phyloP scores from a whole-genome alignment of 192 early-diverging fungal species.

The Umbelopsis sp. region DNA sequence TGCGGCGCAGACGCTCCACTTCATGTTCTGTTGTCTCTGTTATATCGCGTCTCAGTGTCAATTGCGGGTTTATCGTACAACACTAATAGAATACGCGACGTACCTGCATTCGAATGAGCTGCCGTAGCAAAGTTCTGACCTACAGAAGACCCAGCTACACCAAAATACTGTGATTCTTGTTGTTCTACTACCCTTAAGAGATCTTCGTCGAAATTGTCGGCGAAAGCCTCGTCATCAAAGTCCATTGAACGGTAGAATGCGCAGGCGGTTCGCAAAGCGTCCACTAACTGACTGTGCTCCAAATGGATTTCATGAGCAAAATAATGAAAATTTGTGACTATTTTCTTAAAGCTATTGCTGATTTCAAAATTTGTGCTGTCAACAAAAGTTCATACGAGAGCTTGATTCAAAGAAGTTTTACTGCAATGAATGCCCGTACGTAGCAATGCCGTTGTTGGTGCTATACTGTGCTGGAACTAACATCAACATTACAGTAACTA shows the following conservation, averaged over 20 bases:
- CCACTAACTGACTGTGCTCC: background rate
- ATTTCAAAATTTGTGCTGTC: background rate
- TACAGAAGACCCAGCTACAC: background rate
- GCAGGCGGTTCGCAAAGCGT: too few relatives aligned
- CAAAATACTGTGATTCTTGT: slow-evolving; percentile 14
- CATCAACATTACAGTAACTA: background rate
- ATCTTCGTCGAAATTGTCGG: slow-evolving; percentile 13
- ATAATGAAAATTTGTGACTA: background rate
- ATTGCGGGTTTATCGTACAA: too few relatives aligned
- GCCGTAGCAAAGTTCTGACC: background rate
- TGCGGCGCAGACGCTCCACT: background rate
- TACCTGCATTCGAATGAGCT: background rate
- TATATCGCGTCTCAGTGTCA: too few relatives aligned
- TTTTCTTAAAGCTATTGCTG: background rate
- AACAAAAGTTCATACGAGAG: background rate
- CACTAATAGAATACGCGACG: too few relatives aligned
- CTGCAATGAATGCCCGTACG: slow-evolving; percentile 14
- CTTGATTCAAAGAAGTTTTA: background rate
- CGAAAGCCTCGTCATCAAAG: background rate
- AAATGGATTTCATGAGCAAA: background rate
- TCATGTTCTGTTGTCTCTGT: background rate
- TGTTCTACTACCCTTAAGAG: slow-evolving; percentile 5
- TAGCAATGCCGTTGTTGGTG: background rate
- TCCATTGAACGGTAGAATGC: background rate
- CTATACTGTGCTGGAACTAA: background rate